Evolutionary conservation across 768 basidiomycete genomes (phyloP).

Genomic region (Strobilomyces dryophilus): DNA sequence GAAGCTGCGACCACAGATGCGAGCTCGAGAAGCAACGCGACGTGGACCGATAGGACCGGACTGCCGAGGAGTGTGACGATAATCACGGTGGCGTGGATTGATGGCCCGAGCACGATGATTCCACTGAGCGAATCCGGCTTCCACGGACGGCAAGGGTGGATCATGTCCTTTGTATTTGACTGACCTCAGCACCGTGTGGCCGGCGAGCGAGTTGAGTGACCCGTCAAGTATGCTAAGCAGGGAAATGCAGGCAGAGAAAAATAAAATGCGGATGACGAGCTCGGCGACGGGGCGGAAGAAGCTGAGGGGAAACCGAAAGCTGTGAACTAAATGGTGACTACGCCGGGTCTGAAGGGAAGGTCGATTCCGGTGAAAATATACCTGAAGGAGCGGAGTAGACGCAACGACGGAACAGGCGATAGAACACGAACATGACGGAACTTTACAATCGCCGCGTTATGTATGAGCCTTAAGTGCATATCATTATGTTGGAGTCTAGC

Average conservation of each 20-base stretch:
- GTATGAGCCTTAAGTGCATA: not conserved
- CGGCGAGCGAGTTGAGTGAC: conserved; percentile 9
- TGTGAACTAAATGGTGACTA: conserved; percentile 9
- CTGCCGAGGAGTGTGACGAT: conserved; percentile 5
- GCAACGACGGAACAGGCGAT: conserved; percentile 7
- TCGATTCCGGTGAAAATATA: not conserved
- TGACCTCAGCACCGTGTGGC: conserved; percentile 11
- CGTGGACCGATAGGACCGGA: not conserved
- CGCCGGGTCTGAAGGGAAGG: not conserved
- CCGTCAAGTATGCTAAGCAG: conserved; percentile 6
- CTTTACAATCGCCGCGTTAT: not conserved
- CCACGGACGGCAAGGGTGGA: conserved; percentile 3
- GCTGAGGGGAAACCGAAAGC: conserved; percentile 10
- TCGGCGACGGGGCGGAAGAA: conserved; percentile 8
- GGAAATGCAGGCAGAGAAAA: conserved; percentile 1
- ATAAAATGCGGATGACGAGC: conserved; percentile 7
- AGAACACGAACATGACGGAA: conserved; percentile 10
- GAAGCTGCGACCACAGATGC: conserved; percentile 5
- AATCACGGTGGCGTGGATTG: not conserved
- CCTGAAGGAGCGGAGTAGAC: not conserved
- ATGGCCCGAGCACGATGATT: conserved; percentile 8
- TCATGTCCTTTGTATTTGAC: conserved; percentile 11
- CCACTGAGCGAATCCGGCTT: conserved; percentile 15
- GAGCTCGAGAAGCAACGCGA: conserved; percentile 9
- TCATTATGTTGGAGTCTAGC: no score